Evolutionary conservation across 2,329 filamentous ascomycete genomes (phyloP), one percentile per base, ranked within the genome.

Genomic region (Xylaria sp.): DNA sequence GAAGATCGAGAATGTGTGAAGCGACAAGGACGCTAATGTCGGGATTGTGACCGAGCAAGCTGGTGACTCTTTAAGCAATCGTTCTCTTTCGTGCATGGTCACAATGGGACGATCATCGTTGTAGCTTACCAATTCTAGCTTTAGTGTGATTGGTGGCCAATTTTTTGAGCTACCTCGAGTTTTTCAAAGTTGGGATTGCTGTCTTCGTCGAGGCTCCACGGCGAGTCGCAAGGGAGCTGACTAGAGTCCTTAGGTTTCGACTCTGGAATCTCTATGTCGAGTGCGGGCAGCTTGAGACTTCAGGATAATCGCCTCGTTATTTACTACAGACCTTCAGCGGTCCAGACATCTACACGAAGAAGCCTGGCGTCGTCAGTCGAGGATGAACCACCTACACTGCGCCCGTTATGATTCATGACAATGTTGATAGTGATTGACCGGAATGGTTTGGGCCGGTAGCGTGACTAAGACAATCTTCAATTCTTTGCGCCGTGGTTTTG

Each of bases 1-100:
- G 8, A 52, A 52, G 15, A 12, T 32, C 10, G 61, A 50, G 18
- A 58, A 64, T 6, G 61, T 4, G 0, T 43, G 53, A n/a, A 64
- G 41, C 5, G 15, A 28, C 2, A 3, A 5, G 15, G 25, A 15
- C 13, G 12, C 25, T 23, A 8, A 8, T 10, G 32, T 34, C 10
- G 32, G 32, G 32, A 34, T 30, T 30, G 28, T 34, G 32, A 34
- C 39, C 39, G 10, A 18, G 39, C 4, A n/a, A 41, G 18, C 15
- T 41, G 50, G 18, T 23, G 30, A 10, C n/a, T 15, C 30, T 53
- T 34, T 15, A 23, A 23, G 48, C 25, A 30, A 25, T 18, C 20
- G 28, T 10, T 32, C 25, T 4, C 30, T 52, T 30, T 30, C 4
- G 12, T 7, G 25, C 8, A 7, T n/a, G 28, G 25, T 28, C 15